Base-by-base conservation (phyloP, 257 asterid genomes). In the Plantago elongata region DNA sequence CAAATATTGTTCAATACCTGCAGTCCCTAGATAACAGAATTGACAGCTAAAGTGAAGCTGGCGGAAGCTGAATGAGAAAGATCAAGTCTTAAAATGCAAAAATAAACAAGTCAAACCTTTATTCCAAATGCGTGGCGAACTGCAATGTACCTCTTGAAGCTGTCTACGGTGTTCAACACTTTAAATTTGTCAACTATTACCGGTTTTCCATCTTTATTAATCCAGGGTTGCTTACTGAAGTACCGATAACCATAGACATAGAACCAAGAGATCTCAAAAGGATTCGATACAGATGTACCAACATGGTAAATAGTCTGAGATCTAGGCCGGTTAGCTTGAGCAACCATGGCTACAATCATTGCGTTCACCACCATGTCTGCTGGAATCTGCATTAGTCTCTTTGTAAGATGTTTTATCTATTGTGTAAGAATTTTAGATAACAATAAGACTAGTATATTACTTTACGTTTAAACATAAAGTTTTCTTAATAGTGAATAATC, bases 331-430 rank as follows among this genome's bases (percentile, higher is more conserved):
- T 79, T 74, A 17, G 91, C 77, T 66, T 81, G 79, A 5, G 81
- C 92, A 9, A 13, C 79, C 78, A 81, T 85, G 5, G 94, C 83
- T 14, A 64, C 91, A 0, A 88, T 82, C 92, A 84, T 91, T 9
- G 90, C 81, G 46, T 91, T 88, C 78, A 91, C 94, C 78, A 91
- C 98, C 96, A 91, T 91, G 37, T 91, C 98, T 1, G 94, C 96
- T 8, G 96, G 98, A 27, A 90, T 84, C 98, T 88, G 83, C 74
- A 55, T 51, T 40, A 54, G 0, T 54, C 7, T n/a, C 34, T 22
- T 2, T 27, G 30, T 18, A 11, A 29, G 6, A 54, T 29, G 8
- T 18, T 50, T n/a, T 17, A 50, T 13, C 4, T 54, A 40, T n/a
- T n/a, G n/a, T n/a, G n/a, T n/a, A n/a, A n/a, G n/a, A n/a, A n/a